Base-by-base conservation (phyloP, 768 basidiomycete genomes). In the Suillus paluster region DNA sequence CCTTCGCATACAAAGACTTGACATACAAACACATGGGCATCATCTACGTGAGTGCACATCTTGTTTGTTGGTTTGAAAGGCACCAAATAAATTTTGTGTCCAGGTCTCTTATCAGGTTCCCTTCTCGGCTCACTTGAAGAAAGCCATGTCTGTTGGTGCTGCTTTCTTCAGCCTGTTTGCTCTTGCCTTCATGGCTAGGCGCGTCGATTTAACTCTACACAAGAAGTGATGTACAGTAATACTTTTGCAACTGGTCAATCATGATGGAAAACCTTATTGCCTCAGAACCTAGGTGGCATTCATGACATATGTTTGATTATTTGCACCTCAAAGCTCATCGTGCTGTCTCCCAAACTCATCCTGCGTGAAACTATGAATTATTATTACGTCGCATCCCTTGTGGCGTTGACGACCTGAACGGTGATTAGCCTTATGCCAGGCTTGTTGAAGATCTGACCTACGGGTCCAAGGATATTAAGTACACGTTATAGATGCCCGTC, bases 41-140 rank as follows among this genome's bases (percentile, higher is more conserved):
- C 64, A 90, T 99, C 68, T 92, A 92, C 72, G 95, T 98, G 70
- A 70, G 95, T 83, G 17, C 17, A 34, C 50, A 33, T 33, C n/a
- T 27, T 27, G 46, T 53, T 49, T 52, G 45, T 59, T 41, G 57
- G 59, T 59, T 42, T 33, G 7, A n/a, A 39, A 27, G 48, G 38
- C 54, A 44, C 57, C 60, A 68, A 58, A 70, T 46, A 49, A 41
- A 52, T 25, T 4, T 42, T 12, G 17, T 58, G n/a, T 25, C 55
- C 65, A 97, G 96, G 89, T 97, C 62, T 87, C 90, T 41, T 99
- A 99, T 82, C 88, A 84, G 67, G 90, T 97, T 46, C 87, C 94
- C 12, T 68, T 88, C 59, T 79, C 83, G 45, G 89, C 94, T n/a
- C 91, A 94, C 73, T 75, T 97, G 63, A 90, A 88, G 75, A 99